Base-by-base conservation (phyloP, 2,329 filamentous ascomycete species). In the Hypoxylon sp. region DNA sequence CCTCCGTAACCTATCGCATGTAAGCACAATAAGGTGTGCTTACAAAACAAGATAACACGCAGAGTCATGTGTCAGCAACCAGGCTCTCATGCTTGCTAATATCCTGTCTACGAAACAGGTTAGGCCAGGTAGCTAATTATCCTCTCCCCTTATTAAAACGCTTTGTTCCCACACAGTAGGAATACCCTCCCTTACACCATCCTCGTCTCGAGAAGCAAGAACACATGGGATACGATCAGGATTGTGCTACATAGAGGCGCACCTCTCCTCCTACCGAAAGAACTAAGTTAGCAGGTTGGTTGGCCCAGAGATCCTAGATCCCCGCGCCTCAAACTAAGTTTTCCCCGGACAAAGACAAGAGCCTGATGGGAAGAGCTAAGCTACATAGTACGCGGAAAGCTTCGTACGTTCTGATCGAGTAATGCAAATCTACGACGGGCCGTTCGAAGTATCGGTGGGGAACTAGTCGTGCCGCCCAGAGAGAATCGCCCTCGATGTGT, bases 321-420 rank as follows among this genome's bases (percentile, higher is more conserved):
- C 56, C 56, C 60, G 48, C 65, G 50, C 20, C 25, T 30, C 31
- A 13, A 13, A 46, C 17, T 31, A 27, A 20, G 11, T 31, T 33
- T 33, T 35, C 37, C 25, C 51, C 20, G 14, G 27, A 27, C 37
- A 14, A 14, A 20, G 37, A 13, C 1, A 48, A 6, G 17, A 42
- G 59, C 54, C 33, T 11, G n/a, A 20, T 25, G 37, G 31, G 31
- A 14, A 51, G n/a, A 51, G n/a, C 25, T 27, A 27, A 27, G 25
- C 25, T 27, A 27, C 20, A 20, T 20, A 20, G 20, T 20, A 20
- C 25, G 25, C 11, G 31, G 31, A 33, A 33, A 33, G 31, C 51
- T 51, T 42, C 42, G 50, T 56, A 56, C 37, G 20, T 64, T 56
- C 20, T 37, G 3, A 58, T 62, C 53, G 48, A 60, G 54, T 63